phyloP scores from a whole-genome alignment of 352 stramenopile genomes.

The Phytophthora cajani region DNA sequence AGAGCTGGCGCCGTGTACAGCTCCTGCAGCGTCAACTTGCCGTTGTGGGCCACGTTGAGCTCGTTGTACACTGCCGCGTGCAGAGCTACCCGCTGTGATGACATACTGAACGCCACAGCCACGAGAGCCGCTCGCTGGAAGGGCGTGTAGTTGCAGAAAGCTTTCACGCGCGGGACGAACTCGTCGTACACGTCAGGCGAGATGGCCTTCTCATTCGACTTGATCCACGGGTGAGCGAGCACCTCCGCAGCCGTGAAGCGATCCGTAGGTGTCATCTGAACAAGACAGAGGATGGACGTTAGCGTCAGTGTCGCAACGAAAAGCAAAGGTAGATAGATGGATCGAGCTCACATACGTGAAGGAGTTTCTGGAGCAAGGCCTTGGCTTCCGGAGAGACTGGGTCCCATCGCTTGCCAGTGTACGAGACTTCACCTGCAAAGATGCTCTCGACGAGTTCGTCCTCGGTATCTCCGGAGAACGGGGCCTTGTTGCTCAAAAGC shows the following conservation, averaged over 20 bases:
- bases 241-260: constrained; percentile 74
- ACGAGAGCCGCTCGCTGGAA: constrained; percentile 70
- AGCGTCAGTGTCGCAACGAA: background rate
- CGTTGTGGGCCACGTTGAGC: constrained; percentile 80
- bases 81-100: constrained; percentile 54
- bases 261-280: constrained; percentile 50
- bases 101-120: constrained; percentile 76
- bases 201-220: constrained; percentile 50
- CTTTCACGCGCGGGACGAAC: constrained; percentile 69
- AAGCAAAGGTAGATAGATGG: background rate
- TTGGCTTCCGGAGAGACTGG: constrained; percentile 71
- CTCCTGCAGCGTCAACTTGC: constrained; percentile 73
- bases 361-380: constrained; percentile 72
- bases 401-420: constrained; percentile 60
- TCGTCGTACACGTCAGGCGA: constrained; percentile 58
- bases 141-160: constrained; percentile 72
- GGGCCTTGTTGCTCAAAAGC: constrained; percentile 79
- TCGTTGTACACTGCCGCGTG: constrained; percentile 82
- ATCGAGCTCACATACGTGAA: constrained; percentile 48
- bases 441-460: constrained; percentile 82
- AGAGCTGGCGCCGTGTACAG: constrained; percentile 54
- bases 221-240: constrained; percentile 77
- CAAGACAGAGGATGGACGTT: background rate
- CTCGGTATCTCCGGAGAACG: constrained; percentile 72
- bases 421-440: constrained; percentile 67